Percentiles rank a stretch among this genome's conserved stretches.
Conservation (phyloP, 805 yeast genomes). For the Maudiozyma barnettii region DNA sequence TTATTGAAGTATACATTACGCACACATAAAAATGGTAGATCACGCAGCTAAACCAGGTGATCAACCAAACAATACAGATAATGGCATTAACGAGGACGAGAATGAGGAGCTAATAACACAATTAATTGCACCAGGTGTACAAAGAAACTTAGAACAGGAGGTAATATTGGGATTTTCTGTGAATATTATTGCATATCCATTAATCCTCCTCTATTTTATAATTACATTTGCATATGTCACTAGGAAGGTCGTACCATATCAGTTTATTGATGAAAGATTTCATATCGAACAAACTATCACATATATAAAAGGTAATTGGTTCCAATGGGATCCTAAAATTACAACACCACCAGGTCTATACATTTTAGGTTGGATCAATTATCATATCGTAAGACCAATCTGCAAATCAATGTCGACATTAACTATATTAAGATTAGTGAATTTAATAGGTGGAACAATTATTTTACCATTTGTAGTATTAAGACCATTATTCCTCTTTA, state of each 20-base stretch:
- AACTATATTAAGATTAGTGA: conserved; percentile 43
- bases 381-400: conserved; percentile 17
- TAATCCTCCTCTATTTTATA: conserved; percentile 19
- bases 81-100: not conserved
- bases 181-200: conserved; percentile 29
- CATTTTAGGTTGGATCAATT: conserved; percentile 33
- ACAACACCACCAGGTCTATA: conserved; percentile 97
- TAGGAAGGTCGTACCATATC: conserved; percentile 23
- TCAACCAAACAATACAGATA: not conserved
- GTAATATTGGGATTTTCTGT: conserved; percentile 24
- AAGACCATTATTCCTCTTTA: conserved; percentile 32
- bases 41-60: not conserved
- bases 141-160: conserved; percentile 23
- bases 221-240: conserved; percentile 24
- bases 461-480: conserved; percentile 42
- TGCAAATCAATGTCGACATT: conserved; percentile 25
- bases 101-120: conserved; percentile 9
- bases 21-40: not conserved
- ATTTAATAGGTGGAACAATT: conserved; percentile 55
- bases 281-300: conserved; percentile 72
- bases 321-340: conserved; percentile 77
- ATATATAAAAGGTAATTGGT: conserved; percentile 53
- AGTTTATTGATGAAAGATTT: conserved; percentile 59
- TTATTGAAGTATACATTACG: not conserved
- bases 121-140: conserved; percentile 21